These are phyloP conservation scores for Actinomucor elegans DNA, from an alignment of 371 early-diverging fungal genomes.

Conservation along the genomic window DNA sequence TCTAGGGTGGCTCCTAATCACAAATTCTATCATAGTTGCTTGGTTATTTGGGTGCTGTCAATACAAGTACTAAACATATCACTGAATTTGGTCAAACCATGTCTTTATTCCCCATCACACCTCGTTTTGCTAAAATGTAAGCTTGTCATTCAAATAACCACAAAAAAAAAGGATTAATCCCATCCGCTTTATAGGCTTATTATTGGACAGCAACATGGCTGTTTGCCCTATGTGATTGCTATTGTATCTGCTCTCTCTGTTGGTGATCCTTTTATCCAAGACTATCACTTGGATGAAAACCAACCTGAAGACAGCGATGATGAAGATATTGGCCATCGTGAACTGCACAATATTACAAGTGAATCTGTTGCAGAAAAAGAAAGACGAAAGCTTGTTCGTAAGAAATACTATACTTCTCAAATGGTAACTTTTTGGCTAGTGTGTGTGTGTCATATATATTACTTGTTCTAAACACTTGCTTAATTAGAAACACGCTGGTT, in stretches of 20 bases:
- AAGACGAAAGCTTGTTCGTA: constrained; percentile 42
- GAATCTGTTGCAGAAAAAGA: constrained; percentile 51
- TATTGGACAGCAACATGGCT: constrained; percentile 79
- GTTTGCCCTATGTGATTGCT: constrained; percentile 85
- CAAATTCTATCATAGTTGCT: constrained; percentile 59
- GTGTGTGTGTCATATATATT: too few species aligned
- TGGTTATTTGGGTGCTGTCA: constrained; percentile 74
- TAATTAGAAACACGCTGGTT: constrained; percentile 60
- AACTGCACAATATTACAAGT: constrained; percentile 41
- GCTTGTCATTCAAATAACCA: too few species aligned
- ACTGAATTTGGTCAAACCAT: constrained; percentile 91
- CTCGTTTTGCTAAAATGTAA: constrained; percentile 93
- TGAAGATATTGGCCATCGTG: constrained; percentile 35
- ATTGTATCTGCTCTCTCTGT: constrained; percentile 90
- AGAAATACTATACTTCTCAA: constrained; percentile 54
- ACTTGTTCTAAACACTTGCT: not conserved
- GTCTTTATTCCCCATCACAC: constrained; percentile 92
- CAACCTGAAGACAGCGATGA: constrained; percentile 50
- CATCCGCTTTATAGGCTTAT: constrained; percentile 59
- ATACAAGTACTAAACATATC: constrained; percentile 62
- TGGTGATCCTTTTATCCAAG: constrained; percentile 87
- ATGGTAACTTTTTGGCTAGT: constrained; percentile 21
- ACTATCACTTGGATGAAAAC: constrained; percentile 57
- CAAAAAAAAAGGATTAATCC: not conserved
- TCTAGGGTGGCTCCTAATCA: too few species aligned